Percentiles rank a stretch among this genome's conserved stretches.
These are phyloP conservation scores for Centrapalus pauciflorus DNA, from an alignment of 129 eudicot species.

Conservation along the genomic window DNA sequence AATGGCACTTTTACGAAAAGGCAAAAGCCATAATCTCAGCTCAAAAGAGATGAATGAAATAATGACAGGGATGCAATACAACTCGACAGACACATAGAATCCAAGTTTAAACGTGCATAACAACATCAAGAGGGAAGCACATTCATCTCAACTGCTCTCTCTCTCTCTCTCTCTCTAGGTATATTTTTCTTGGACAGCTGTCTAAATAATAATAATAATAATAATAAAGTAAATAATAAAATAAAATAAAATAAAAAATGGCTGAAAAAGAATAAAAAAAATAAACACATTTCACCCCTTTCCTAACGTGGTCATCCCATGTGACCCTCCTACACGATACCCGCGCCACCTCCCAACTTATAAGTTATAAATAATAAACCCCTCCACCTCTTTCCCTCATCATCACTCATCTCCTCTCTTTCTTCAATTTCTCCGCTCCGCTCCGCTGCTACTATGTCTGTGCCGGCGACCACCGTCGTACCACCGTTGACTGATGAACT, in stretches of 20 bases:
- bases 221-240: not conserved
- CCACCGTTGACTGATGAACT: constrained; percentile 55
- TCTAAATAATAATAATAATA: not conserved
- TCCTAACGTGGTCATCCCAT: constrained; percentile 32
- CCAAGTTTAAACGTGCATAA: constrained; percentile 3
- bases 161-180: not conserved
- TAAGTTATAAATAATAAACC: constrained; percentile 7
- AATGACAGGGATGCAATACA: no score
- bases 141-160: constrained; percentile 20
- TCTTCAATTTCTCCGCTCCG: not conserved
- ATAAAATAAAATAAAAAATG: not conserved
- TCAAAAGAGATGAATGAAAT: no score
- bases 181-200: constrained; percentile 22
- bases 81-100: no score
- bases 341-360: not conserved
- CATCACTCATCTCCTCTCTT: not conserved
- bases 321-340: constrained; percentile 17
- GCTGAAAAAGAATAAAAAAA: not conserved
- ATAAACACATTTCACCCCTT: constrained; percentile 2
- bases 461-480: constrained; percentile 32
- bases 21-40: no score
- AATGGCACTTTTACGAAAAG: no score
- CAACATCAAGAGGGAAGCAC: constrained; percentile 12
- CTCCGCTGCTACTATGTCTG: not conserved
- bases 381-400: not conserved